A percentile compares a stretch with the other conserved stretches of the same genome.
Conservation (phyloP, 108 stramenopile species). For the Chaetoceros muelleri region DNA sequence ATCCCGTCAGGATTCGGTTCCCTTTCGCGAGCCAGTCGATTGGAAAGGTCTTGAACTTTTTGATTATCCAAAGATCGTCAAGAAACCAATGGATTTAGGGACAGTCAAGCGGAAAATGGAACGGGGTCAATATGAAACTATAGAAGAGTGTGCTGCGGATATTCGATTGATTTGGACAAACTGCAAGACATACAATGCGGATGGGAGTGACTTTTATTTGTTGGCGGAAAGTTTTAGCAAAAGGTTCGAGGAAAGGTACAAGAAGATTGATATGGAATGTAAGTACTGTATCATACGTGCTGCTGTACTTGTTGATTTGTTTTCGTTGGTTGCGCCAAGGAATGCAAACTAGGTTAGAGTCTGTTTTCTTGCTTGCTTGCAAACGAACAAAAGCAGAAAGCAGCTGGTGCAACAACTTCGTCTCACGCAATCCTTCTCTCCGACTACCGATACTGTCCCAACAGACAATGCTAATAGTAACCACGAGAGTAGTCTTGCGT, state of each 20-base stretch:
- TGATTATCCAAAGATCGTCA: conserved; percentile 90
- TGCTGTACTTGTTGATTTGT: too few relatives aligned
- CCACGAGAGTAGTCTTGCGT: too few relatives aligned
- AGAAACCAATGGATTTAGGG: conserved; percentile 94
- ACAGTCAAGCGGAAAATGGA: conserved; percentile 80
- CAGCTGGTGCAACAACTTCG: too few relatives aligned
- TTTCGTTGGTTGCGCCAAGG: too few relatives aligned
- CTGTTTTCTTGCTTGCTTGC: too few relatives aligned
- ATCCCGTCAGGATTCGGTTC: conserved; percentile 29
- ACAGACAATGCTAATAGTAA: too few relatives aligned
- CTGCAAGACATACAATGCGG: conserved; percentile 92
- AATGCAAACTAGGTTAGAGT: too few relatives aligned
- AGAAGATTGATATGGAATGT: conserved; percentile 18
- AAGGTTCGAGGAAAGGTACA: conserved; percentile 74
- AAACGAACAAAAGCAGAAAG: too few relatives aligned
- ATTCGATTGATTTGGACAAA: conserved; percentile 91
- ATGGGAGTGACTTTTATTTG: conserved; percentile 82
- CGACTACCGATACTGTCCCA: too few relatives aligned
- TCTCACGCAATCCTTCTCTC: too few relatives aligned
- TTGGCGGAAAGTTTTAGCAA: conserved; percentile 58
- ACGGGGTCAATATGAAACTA: conserved; percentile 53
- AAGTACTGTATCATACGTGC: too few relatives aligned
- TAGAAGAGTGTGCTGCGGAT: conserved; percentile 80
- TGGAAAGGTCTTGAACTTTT: conserved; percentile 86
- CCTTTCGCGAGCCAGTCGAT: conserved; percentile 94